Evolutionary conservation across 768 basidiomycete species (phyloP), one percentile per base, ranked within the genome.

Genomic region (Agrocybe chaxingu): DNA sequence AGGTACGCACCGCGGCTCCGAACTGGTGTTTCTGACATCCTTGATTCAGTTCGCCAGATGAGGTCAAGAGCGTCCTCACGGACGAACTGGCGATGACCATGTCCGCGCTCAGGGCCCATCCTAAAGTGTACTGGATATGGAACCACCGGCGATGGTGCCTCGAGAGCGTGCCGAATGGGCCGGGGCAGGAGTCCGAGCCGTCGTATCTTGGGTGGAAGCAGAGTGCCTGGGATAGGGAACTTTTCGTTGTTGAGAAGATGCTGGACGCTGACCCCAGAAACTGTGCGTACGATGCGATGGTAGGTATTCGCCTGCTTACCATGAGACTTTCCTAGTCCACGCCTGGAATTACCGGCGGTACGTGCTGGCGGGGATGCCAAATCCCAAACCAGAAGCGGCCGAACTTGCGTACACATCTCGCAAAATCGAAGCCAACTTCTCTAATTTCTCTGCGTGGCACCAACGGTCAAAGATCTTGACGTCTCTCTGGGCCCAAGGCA

Each of bases 111-210:
- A 87, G 89, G 60, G 73, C 78, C 7, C 83, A 95, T 62, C 97
- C 97, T 10, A 99, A 98, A 64, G 86, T 97, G 13, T 99, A 99
- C 65, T 93, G 91, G 87, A 93, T 98, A 58, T 99, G 97, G 97
- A 98, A 94, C 63, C 94, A 99, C 61, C 83, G 97, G 35, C 76
- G 85, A 59, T 98, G 97, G 97, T 95, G 95, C 62, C 80, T 99
- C 1, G 87, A 89, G 64, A 81, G 87, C 47, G 80, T 96, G 8
- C 95, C 96, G 0, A 73, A 78, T 46, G 88, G 85, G 1, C 91
- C 92, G 0, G 73, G 70, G 29, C 59, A 65, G 1, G 70, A 72
- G 42, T 68, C 66, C 0, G 72, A 74, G n/a, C 67, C 65, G 1
- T 75, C 81, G 47, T 61, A 66, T 8, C 57, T 77, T 43, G 78